These are phyloP conservation scores for Rhizophagus clarus DNA, from an alignment of 192 early-diverging fungal species.

Conservation along the genomic window DNA sequence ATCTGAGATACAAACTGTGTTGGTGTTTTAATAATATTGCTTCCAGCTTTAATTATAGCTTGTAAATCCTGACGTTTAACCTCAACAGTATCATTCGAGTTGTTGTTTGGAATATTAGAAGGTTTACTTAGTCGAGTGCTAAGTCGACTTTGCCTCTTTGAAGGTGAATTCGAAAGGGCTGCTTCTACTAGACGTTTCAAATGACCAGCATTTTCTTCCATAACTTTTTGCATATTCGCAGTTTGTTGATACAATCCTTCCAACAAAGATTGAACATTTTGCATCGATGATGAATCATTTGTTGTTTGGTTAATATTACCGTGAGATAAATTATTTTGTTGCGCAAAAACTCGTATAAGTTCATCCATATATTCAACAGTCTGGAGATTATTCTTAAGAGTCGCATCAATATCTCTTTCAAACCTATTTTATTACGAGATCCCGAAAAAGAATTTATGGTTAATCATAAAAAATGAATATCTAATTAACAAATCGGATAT, in stretches of 20 bases:
- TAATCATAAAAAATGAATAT: not conserved
- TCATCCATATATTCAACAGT: constrained; percentile 18
- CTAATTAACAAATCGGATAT: not conserved
- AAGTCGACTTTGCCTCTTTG: not conserved
- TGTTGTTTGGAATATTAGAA: not conserved
- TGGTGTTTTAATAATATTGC: not conserved
- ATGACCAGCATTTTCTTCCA: not conserved
- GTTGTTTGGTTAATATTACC: not conserved
- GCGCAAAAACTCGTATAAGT: constrained; percentile 6
- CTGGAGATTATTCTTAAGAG: constrained; percentile 14
- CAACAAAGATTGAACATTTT: constrained; percentile 8
- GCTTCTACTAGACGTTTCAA: not conserved
- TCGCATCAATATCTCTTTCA: constrained; percentile 11
- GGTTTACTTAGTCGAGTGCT: not conserved
- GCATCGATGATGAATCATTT: not conserved
- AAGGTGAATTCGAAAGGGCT: constrained; percentile 1
- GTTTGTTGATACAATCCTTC: constrained; percentile 20
- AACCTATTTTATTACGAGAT: not conserved
- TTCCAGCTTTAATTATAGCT: constrained; percentile 11
- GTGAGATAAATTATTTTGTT: constrained; percentile 17
- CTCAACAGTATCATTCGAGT: constrained; percentile 1
- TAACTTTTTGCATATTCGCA: constrained; percentile 3
- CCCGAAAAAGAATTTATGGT: not conserved
- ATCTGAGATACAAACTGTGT: constrained; percentile 12
- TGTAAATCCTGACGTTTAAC: constrained; percentile 15